Evolutionary conservation across 1,284 basidiomycete species (phyloP).

Genomic region (Rhodotorula sp.): DNA sequence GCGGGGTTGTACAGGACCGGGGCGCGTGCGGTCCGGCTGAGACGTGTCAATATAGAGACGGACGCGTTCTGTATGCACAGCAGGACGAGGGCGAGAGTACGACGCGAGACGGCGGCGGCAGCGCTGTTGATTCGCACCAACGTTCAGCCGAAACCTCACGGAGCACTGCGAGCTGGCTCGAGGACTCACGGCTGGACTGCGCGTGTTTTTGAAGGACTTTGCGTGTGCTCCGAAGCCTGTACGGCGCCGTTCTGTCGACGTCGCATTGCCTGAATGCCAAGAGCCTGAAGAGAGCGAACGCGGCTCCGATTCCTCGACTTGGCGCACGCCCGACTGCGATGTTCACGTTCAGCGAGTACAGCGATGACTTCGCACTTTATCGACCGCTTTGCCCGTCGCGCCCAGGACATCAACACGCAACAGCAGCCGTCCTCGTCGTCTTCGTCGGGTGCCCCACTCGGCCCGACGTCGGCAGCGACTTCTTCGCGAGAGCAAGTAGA

Average conservation of each 20-base stretch:
- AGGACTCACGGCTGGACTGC: too few species aligned
- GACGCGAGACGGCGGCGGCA: not conserved
- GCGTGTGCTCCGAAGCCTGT: too few species aligned
- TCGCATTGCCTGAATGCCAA: too few species aligned
- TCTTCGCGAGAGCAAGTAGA: not conserved
- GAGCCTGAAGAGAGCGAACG: too few species aligned
- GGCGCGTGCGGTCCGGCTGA: conserved; percentile 25
- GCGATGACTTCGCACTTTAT: conserved; percentile 29
- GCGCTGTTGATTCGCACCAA: not conserved
- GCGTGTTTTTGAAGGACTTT: too few species aligned
- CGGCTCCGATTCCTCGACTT: too few species aligned
- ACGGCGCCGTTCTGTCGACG: too few species aligned
- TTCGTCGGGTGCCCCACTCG: not conserved
- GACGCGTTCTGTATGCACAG: conserved; percentile 43
- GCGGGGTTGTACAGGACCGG: conserved; percentile 37
- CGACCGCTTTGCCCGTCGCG: conserved; percentile 9
- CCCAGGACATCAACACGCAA: not conserved
- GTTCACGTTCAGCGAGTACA: too few species aligned
- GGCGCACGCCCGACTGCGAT: too few species aligned
- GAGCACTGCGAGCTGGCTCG: not conserved
- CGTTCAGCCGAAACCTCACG: not conserved
- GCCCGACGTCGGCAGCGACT: not conserved
- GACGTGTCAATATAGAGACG: conserved; percentile 42
- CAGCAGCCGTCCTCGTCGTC: not conserved
- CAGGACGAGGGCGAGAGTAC: conserved; percentile 25